Evolutionary conservation across 305 asterid species (phyloP).

Genomic region (Fraxinus sp.): DNA sequence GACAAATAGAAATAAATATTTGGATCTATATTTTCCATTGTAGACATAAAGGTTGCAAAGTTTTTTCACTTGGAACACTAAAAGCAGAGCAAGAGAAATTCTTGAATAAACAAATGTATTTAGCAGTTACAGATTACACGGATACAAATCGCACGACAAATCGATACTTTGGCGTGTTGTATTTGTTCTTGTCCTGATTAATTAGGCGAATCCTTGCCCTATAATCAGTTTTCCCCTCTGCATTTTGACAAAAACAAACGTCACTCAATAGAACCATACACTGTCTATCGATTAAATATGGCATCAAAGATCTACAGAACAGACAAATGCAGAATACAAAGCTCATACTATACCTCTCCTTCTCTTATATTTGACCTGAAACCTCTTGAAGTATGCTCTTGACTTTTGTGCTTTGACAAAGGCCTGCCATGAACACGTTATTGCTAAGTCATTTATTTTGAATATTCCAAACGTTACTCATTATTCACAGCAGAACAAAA

Average conservation of each 20-base stretch:
- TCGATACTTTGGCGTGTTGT: slow-evolving; percentile 62
- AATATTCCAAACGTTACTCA: not conserved
- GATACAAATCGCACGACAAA: slow-evolving; percentile 69
- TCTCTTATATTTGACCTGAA: slow-evolving; percentile 76
- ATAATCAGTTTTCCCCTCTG: slow-evolving; percentile 80
- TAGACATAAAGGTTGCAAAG: not conserved
- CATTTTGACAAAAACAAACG: not conserved
- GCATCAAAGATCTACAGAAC: too few species aligned
- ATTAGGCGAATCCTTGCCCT: slow-evolving; percentile 70
- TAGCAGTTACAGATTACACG: not conserved
- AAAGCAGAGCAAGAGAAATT: not conserved
- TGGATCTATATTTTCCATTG: not conserved
- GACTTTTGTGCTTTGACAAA: slow-evolving; percentile 69
- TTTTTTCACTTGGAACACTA: not conserved
- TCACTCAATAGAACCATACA: not conserved
- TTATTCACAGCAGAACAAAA: not conserved
- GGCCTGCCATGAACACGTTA: slow-evolving; percentile 31
- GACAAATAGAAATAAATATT: not conserved
- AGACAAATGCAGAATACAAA: not conserved
- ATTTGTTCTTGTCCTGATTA: slow-evolving; percentile 60
- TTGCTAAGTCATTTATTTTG: not conserved
- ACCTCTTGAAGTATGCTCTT: slow-evolving; percentile 73
- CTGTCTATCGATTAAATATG: not conserved
- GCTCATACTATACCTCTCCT: slow-evolving; percentile 47
- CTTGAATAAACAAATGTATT: not conserved